Evolutionary conservation across 1,284 basidiomycete species (phyloP), one percentile per base, ranked within the genome.

Genomic region (Ustanciosporium gigantosporum): DNA sequence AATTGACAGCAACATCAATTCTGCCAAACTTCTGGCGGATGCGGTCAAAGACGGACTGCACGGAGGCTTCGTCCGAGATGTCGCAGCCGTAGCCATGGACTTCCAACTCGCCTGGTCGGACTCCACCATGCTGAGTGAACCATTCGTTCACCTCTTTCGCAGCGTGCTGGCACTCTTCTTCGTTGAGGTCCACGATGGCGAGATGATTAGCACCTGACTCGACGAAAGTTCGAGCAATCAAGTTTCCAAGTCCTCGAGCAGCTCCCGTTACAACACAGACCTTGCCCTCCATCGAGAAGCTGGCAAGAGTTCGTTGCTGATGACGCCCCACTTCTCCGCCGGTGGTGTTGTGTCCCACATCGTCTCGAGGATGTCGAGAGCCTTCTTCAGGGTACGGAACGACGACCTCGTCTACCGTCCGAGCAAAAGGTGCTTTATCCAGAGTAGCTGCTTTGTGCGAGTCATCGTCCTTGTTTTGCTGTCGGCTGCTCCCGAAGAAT

Each of bases 241-340:
- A 20, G 50, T 74, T 70, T 21, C 71, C 71, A 29, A 74, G 67
- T 13, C 93, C 93, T 70, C 89, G 84, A 15, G 91, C 93, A 43
- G 88, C 94, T 43, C 93, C 93, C n/a, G 93, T 97, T 46, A 97
- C 86, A 66, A 94, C 82, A 80, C 89, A 91, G 38, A 93, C 90
- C 87, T 95, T 79, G 46, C 70, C 61, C 36, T 68, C 56, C 70
- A 72, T 70, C 22, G 64, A 67, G 24, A 72, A 61, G 41, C 57
- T 66, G 22, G 69, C 66, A n/a, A 72, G 65, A 11, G 68, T 72
- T 19, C 69, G 64, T 29, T 66, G 60, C 11, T 44, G 44, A 41
- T 69, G 69, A 14, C 44, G 59, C 4, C 67, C 65, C 7, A 72
- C 67, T 14, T 49, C 50, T 9, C 64, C 67, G 17, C 69, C 65